Conservation (phyloP, 345 rosid species). For the Sisymbrium irio region DNA sequence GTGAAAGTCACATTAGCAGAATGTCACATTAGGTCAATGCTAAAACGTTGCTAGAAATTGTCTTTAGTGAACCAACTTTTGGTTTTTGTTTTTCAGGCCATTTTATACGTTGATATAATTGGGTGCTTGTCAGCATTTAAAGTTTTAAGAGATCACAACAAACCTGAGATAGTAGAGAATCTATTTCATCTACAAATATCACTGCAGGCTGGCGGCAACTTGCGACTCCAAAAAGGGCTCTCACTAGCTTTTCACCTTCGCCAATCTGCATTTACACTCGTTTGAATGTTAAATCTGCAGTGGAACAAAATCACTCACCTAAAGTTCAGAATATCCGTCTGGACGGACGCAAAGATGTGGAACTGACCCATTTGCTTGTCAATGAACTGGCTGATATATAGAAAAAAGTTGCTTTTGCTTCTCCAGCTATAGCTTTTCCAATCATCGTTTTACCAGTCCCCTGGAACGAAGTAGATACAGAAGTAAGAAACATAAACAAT, state of each 20-base stretch:
- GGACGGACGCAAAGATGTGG: slow-evolving; percentile 6
- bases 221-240: slow-evolving; percentile 98
- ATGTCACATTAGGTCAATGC: slow-evolving; percentile 15
- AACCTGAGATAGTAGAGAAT: slow-evolving; percentile 97
- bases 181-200: slow-evolving; percentile 96
- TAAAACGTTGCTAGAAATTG: slow-evolving; percentile 53
- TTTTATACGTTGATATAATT: background rate
- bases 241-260: slow-evolving; percentile 97
- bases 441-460: slow-evolving; percentile 99
- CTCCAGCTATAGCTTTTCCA: slow-evolving; percentile 99
- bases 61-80: background rate
- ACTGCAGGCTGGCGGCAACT: slow-evolving; percentile 99
- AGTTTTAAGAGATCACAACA: slow-evolving; percentile 17
- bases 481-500: slow-evolving; percentile 10
- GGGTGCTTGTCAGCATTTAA: background rate
- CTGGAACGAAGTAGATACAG: slow-evolving; percentile 39
- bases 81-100: background rate
- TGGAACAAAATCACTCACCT: background rate
- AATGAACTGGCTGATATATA: slow-evolving; percentile 97
- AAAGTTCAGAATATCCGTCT: background rate
- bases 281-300: background rate
- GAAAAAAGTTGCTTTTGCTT: slow-evolving; percentile 98
- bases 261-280: slow-evolving; percentile 64
- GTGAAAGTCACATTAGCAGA: slow-evolving; percentile 9
- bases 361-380: slow-evolving; percentile 97